Conservation (phyloP, 1,139 yeast genomes). For the Candida sp. region DNA sequence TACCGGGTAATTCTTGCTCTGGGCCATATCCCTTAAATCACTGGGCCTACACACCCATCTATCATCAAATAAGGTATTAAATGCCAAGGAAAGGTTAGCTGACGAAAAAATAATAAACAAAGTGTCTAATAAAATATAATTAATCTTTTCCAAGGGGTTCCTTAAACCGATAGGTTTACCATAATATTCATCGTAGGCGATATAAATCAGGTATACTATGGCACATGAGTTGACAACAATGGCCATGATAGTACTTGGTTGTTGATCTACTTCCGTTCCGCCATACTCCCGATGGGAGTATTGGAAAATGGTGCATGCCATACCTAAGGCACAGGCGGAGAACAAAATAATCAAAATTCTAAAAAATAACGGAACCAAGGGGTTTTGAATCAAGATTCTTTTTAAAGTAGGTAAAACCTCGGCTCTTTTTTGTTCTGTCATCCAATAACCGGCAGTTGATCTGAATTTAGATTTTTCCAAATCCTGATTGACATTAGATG, state of each 20-base stretch:
- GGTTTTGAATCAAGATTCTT: slow-evolving; percentile 65
- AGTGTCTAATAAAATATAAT: slow-evolving; percentile 73
- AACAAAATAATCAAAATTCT: slow-evolving; percentile 65
- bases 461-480: slow-evolving; percentile 24
- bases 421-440: slow-evolving; percentile 59
- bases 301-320: slow-evolving; percentile 63
- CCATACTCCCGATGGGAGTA: slow-evolving; percentile 40
- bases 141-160: slow-evolving; percentile 77
- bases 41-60: slow-evolving; percentile 71
- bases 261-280: slow-evolving; percentile 56
- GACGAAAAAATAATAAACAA: slow-evolving; percentile 90
- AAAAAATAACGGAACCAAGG: slow-evolving; percentile 75
- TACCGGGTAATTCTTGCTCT: slow-evolving; percentile 23
- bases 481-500: not conserved
- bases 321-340: slow-evolving; percentile 59
- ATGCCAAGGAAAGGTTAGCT: slow-evolving; percentile 82
- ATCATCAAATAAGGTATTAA: slow-evolving; percentile 75
- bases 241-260: slow-evolving; percentile 92
- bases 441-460: slow-evolving; percentile 65
- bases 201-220: slow-evolving; percentile 70
- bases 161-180: slow-evolving; percentile 91
- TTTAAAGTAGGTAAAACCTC: slow-evolving; percentile 63
- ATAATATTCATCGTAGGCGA: slow-evolving; percentile 86
- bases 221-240: slow-evolving; percentile 81
- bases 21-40: slow-evolving; percentile 19